Conservation (phyloP, 2,329 filamentous ascomycete genomes). For the Fusarium praegraminearum region DNA sequence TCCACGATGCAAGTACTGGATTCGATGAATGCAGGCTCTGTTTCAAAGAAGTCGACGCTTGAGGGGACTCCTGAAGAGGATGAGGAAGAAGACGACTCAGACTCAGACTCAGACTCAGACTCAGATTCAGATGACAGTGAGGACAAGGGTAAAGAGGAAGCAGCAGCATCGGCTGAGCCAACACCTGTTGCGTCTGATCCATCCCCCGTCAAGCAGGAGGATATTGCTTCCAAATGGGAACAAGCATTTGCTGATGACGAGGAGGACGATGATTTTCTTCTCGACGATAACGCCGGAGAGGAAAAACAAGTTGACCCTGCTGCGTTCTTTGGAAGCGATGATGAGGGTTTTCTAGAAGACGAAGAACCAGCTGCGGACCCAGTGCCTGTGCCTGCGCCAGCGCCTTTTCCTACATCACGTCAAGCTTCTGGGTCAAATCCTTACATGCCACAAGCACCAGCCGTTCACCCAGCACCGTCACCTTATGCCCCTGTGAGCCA, state of each 20-base stretch:
- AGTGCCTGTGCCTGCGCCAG: constrained; percentile 13
- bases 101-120: not conserved
- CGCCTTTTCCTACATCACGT: constrained; percentile 9
- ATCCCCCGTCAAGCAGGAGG: constrained; percentile 60
- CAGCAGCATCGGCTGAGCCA: constrained; percentile 27
- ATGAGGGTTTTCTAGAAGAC: constrained; percentile 85
- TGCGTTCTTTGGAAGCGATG: constrained; percentile 82
- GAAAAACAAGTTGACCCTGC: constrained; percentile 67
- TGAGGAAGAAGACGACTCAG: constrained; percentile 2
- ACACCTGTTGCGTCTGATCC: constrained; percentile 39
- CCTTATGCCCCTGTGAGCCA: constrained; percentile 41
- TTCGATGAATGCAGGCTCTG: constrained; percentile 56
- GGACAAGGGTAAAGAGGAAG: constrained; percentile 12
- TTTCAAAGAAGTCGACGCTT: constrained; percentile 49
- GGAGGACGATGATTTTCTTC: constrained; percentile 74
- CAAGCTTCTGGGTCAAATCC: constrained; percentile 39
- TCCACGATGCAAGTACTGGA: constrained; percentile 76
- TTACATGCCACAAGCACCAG: constrained; percentile 46
- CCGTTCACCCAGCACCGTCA: constrained; percentile 33
- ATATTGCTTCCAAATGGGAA: constrained; percentile 85
- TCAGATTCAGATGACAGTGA: constrained; percentile 7
- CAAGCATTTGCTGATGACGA: constrained; percentile 82
- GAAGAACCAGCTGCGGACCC: constrained; percentile 53
- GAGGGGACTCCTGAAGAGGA: constrained; percentile 50
- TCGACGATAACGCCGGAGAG: constrained; percentile 65